Percentiles rank a stretch among this genome's conserved stretches.
phyloP scores from a whole-genome alignment of 2,329 filamentous ascomycete species.

The Didymella exigua region DNA sequence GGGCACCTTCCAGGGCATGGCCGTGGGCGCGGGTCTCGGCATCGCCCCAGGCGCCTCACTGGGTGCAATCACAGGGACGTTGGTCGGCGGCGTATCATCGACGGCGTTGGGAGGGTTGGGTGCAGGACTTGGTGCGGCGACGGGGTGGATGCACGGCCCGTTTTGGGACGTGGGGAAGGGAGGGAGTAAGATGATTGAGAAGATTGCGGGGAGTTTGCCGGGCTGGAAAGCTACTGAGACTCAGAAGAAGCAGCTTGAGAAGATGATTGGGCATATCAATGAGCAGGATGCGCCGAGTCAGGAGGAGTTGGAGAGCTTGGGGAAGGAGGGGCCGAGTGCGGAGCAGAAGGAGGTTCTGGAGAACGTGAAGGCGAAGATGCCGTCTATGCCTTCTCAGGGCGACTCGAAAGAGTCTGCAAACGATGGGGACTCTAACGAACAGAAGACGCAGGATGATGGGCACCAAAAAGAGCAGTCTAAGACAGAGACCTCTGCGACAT shows the following conservation, averaged over 20 bases:
- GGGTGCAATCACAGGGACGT: slow-evolving; percentile 27
- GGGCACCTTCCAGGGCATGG: slow-evolving; percentile 32
- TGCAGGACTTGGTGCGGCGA: slow-evolving; percentile 25
- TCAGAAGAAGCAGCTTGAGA: slow-evolving; percentile 27
- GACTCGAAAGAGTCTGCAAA: not conserved
- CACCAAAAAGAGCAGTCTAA: not conserved
- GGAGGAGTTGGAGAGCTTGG: slow-evolving; percentile 25
- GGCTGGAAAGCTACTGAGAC: slow-evolving; percentile 26
- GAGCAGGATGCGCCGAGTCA: slow-evolving; percentile 23
- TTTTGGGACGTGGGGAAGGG: slow-evolving; percentile 21
- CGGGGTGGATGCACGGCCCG: slow-evolving; percentile 25
- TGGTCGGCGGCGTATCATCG: slow-evolving; percentile 29
- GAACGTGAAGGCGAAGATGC: slow-evolving; percentile 19
- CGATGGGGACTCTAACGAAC: not conserved
- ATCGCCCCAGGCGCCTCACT: slow-evolving; percentile 27
- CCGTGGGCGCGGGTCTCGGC: slow-evolving; percentile 29
- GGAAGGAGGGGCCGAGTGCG: slow-evolving; percentile 15
- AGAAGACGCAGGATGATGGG: not conserved
- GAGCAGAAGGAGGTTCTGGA: slow-evolving; percentile 16
- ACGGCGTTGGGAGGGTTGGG: slow-evolving; percentile 28
- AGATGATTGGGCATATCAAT: slow-evolving; percentile 27
- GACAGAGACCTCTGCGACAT: not conserved
- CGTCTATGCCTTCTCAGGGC: slow-evolving; percentile 6
- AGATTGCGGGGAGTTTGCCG: slow-evolving; percentile 21
- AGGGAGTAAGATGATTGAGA: slow-evolving; percentile 25